Conservation (phyloP, 2,329 filamentous ascomycete genomes). For the Ophiostoma sp. region DNA sequence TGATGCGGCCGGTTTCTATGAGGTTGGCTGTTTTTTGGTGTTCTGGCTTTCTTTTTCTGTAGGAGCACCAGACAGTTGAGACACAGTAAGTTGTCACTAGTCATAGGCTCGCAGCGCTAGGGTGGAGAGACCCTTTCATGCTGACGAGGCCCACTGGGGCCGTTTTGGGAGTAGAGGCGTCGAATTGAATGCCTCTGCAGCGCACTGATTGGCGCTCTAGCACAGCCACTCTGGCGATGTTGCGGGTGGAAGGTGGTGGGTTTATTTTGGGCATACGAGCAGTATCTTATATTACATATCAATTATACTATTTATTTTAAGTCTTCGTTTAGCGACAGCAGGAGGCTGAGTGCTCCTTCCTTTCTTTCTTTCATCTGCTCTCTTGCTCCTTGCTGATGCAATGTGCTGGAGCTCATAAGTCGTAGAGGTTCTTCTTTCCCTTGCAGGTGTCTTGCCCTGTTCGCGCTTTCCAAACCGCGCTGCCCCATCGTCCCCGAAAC, state of each 20-base stretch:
- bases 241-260: slow-evolving; percentile 2
- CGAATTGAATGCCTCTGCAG: background rate
- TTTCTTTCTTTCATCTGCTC: background rate
- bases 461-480: slow-evolving; percentile 12
- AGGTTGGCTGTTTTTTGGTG: slow-evolving; percentile 17
- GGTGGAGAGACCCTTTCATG: slow-evolving; percentile 2
- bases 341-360: slow-evolving; percentile 10
- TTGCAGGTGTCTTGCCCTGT: background rate
- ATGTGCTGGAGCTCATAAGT: background rate
- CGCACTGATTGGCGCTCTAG: slow-evolving; percentile 18
- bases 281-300: background rate
- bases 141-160: slow-evolving; percentile 8
- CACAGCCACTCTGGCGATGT: slow-evolving; percentile 25
- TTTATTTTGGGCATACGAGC: background rate
- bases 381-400: background rate
- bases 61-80: slow-evolving; percentile 9
- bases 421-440: background rate
- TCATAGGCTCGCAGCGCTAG: background rate
- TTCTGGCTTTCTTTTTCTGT: slow-evolving; percentile 15
- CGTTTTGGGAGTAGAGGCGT: slow-evolving; percentile 5
- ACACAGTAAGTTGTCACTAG: background rate
- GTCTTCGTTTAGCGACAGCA: background rate
- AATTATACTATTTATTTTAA: background rate
- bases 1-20: slow-evolving; percentile 16
- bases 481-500: slow-evolving; percentile 18